Percentiles rank a stretch among this genome's conserved stretches.
phyloP scores from a whole-genome alignment of 1,139 yeast species.

The Yamadazyma dendronema region DNA sequence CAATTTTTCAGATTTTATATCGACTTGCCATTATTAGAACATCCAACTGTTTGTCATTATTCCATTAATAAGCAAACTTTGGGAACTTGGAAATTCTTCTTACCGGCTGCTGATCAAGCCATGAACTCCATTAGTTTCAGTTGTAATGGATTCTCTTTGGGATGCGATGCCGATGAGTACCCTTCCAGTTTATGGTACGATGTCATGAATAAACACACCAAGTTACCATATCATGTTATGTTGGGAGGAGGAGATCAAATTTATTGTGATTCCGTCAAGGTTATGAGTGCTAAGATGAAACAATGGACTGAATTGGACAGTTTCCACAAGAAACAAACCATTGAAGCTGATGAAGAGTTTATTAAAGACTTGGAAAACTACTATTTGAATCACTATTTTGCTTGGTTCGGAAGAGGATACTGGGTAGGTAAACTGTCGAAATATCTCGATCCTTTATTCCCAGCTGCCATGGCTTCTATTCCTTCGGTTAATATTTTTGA shows the following conservation, averaged over 20 bases:
- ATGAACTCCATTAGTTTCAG: slow-evolving; percentile 83
- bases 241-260: slow-evolving; percentile 97
- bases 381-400: slow-evolving; percentile 70
- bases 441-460: slow-evolving; percentile 66
- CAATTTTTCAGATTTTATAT: slow-evolving; percentile 66
- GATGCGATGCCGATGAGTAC: slow-evolving; percentile 63
- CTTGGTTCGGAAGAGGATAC: slow-evolving; percentile 88
- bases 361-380: slow-evolving; percentile 55
- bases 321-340: slow-evolving; percentile 28
- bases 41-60: slow-evolving; percentile 64
- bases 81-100: slow-evolving; percentile 46
- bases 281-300: slow-evolving; percentile 51
- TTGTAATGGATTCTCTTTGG: slow-evolving; percentile 89
- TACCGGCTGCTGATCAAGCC: slow-evolving; percentile 58
- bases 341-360: slow-evolving; percentile 44
- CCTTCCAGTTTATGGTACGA: slow-evolving; percentile 84
- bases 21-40: slow-evolving; percentile 40
- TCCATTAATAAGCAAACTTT: slow-evolving; percentile 45
- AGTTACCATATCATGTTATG: slow-evolving; percentile 82
- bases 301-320: slow-evolving; percentile 63
- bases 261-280: slow-evolving; percentile 79
- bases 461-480: slow-evolving; percentile 74
- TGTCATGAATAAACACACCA: slow-evolving; percentile 63
- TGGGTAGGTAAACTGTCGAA: slow-evolving; percentile 71
- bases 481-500: slow-evolving; percentile 86